phyloP scores from a whole-genome alignment of 2,329 filamentous ascomycete genomes.

The Fusarium sulawesiense region DNA sequence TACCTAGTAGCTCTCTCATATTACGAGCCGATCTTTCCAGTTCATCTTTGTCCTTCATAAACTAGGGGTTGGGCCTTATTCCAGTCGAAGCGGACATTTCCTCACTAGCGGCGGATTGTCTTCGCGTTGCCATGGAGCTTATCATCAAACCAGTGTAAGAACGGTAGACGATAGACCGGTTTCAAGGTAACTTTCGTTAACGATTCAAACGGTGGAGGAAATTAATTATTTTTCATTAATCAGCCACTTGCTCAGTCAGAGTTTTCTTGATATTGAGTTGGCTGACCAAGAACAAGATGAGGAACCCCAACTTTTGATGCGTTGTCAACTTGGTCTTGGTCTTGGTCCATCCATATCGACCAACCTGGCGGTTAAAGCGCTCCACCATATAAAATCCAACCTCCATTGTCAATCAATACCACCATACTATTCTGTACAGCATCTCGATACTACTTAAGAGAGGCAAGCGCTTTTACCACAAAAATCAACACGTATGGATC shows the following conservation, averaged over 20 bases:
- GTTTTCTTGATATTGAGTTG: neutral
- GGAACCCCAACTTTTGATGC: constrained; percentile 3
- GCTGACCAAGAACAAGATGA: neutral
- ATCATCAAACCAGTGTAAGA: constrained; percentile 21
- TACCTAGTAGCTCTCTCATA: constrained; percentile 19
- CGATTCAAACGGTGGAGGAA: neutral
- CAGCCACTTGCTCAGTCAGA: neutral
- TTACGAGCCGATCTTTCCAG: constrained; percentile 21
- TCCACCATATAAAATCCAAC: constrained; percentile 19
- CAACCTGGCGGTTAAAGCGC: constrained; percentile 22
- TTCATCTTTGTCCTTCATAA: constrained; percentile 8
- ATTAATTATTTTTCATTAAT: neutral
- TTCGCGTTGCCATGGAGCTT: constrained; percentile 10
- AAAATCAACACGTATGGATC: constrained; percentile 13
- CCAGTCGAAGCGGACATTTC: constrained; percentile 7
- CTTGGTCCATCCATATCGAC: constrained; percentile 1
- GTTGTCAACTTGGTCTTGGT: constrained; percentile 14
- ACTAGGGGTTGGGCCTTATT: constrained; percentile 31
- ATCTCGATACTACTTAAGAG: neutral
- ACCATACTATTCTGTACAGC: neutral
- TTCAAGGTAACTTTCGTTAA: constrained; percentile 19
- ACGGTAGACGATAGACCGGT: constrained; percentile 18
- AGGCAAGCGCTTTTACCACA: neutral
- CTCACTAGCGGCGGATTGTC: constrained; percentile 21
- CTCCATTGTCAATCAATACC: neutral